Conservation (phyloP, 2,329 filamentous ascomycete species). For the Aspergillus fumigatus region DNA sequence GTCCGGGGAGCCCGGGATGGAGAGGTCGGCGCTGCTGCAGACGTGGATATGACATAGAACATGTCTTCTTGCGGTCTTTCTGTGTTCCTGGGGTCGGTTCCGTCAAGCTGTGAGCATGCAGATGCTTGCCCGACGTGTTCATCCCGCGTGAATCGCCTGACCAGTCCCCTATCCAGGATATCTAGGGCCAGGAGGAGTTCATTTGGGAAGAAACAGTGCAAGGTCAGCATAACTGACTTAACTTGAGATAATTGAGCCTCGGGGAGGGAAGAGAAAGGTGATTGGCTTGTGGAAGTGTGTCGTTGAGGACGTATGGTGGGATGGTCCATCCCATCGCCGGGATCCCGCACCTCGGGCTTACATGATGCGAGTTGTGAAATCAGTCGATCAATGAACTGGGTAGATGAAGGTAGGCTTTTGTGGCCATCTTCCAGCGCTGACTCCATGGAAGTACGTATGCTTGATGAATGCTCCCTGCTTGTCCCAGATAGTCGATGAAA, state of each 20-base stretch:
- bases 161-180: constrained; percentile 72
- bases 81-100: background rate
- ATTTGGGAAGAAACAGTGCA: constrained; percentile 80
- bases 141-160: constrained; percentile 50
- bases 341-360: background rate
- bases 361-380: constrained; percentile 17
- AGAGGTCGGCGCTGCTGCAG: constrained; percentile 27
- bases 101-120: background rate
- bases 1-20: constrained; percentile 21
- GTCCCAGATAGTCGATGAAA: background rate
- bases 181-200: constrained; percentile 81
- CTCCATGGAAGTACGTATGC: background rate
- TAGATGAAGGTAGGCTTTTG: constrained; percentile 2
- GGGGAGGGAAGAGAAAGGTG: constrained; percentile 22
- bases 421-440: background rate
- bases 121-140: constrained; percentile 3
- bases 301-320: constrained; percentile 4
- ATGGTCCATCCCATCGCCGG: constrained; percentile 3
- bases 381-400: constrained; percentile 21
- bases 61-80: constrained; percentile 27
- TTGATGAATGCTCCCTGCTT: background rate
- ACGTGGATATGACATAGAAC: constrained; percentile 63
- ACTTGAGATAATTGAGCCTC: constrained; percentile 20
- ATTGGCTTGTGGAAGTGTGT: background rate
- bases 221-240: constrained; percentile 64